Evolutionary conservation across 108 stramenopile genomes (phyloP), one percentile per base, ranked within the genome.

Genomic region (Skeletonema potamos): DNA sequence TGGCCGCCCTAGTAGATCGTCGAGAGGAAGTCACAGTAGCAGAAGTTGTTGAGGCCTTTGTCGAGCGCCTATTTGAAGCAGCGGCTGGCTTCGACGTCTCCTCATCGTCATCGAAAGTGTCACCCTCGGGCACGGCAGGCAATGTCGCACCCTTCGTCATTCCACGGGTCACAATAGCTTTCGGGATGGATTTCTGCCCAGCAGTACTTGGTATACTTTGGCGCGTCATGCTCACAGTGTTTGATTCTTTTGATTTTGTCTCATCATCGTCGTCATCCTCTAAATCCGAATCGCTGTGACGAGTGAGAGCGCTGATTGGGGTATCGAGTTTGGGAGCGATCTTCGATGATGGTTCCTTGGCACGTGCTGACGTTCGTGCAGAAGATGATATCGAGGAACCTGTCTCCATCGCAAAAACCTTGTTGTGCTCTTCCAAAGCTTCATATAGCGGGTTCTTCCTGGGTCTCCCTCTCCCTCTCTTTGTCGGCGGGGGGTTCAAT

Each of bases 131-230:
- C 22, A 51, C 48, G 8, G 22, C 48, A 51, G 48, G 48, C 4
- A 51, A 51, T 51, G 20, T 22, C 20, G 22, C 1, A 20, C 48
- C 48, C 48, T 51, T 51, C 48, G 4, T 34, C 34, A 22, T 51
- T 24, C 48, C 48, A 7, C 48, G 20, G 48, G 48, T 51, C 48
- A 51, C 48, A 51, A 51, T 51, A 9, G 20, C 48, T 51, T 51
- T 51, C 7, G 48, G 48, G 48, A 51, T 51, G n/a, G 48, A 51
- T 51, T 51, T 51, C 48, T 51, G 48, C 22, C 48, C 48, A 51
- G 20, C 6, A 24, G 8, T 7, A 51, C 3, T 51, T 51, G 9
- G 48, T 22, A 18, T 22, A 51, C 48, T 51, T 51, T 20, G 6
- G 22, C 48, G 48, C 6, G 48, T 9, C 48, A 9, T 22, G 48